Base-by-base conservation (phyloP, 371 early-diverging fungal species). In the Actinomucor elegans region DNA sequence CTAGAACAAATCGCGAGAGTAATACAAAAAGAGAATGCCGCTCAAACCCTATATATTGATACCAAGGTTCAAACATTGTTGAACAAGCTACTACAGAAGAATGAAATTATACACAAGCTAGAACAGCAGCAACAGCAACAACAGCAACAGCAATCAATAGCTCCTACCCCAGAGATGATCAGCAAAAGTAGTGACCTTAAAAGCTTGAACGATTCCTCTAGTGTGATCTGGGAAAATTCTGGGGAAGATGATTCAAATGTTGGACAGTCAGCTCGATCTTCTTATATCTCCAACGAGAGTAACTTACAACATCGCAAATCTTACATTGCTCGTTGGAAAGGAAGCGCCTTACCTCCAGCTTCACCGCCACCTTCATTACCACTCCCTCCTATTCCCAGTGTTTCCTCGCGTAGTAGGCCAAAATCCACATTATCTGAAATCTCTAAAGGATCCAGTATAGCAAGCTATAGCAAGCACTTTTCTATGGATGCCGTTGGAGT, bases 301-400 rank as follows among this genome's bases (percentile, higher is more conserved):
- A 48, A 14, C 27, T 21, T 20, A 15, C 15, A 4, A 4, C 26
- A 18, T 15, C 26, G 46, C 29, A 51, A 40, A 41, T 57, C 53
- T 0, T 35, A 48, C n/a, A 29, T 54, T 32, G 40, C 58, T 34
- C 49, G 54, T 11, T 64, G 59, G 60, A 59, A 59, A 20, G 60
- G 59, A 3, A 38, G n/a, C 20, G 11, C 34, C 6, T 17, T 59
- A 21, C 65, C 65, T 20, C 65, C 65, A 1, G 59, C 64, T 14
- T 54, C 65, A 12, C 65, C 65, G 12, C 65, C 65, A 21, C 65
- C 65, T 17, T 58, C 59, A 1, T 14, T 47, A 3, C 65, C 65
- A 28, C 18, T 64, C 11, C 65, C 65, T 7, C 65, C 65, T n/a
- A 52, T 64, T 17, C 65, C 65, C 6, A 35, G 35, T 2, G 18